These are phyloP conservation scores for Bruguiera gymnorhiza DNA, from an alignment of 345 rosid species.

Conservation along the genomic window DNA sequence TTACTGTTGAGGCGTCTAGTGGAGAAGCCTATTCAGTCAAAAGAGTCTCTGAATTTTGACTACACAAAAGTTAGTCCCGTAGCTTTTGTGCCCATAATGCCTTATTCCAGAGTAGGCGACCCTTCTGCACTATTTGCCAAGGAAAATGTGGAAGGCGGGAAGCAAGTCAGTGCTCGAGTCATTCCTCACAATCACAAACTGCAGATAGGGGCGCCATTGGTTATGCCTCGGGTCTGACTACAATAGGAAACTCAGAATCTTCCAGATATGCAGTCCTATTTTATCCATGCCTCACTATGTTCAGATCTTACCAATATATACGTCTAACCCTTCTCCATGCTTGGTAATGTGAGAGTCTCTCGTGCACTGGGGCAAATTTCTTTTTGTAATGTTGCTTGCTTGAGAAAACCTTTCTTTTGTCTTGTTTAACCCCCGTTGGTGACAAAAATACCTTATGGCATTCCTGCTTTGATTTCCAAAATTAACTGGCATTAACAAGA, in stretches of 20 bases:
- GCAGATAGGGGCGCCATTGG: constrained; percentile 28
- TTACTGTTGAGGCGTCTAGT: constrained; percentile 14
- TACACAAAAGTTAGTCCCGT: constrained; percentile 29
- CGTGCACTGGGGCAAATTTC: too few relatives aligned
- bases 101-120: neutral
- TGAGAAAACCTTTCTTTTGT: too few relatives aligned
- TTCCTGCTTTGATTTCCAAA: too few relatives aligned
- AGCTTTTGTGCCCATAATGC: constrained; percentile 24
- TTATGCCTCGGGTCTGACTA: constrained; percentile 34
- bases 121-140: neutral
- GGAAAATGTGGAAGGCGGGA: constrained; percentile 3
- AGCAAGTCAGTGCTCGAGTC: constrained; percentile 1
- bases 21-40: constrained; percentile 28
- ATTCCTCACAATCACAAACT: constrained; percentile 31
- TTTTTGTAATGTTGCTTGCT: too few relatives aligned
- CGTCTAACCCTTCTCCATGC: neutral
- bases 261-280: constrained; percentile 23
- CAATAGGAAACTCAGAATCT: constrained; percentile 33
- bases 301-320: neutral
- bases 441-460: too few relatives aligned
- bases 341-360: neutral
- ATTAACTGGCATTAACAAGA: too few relatives aligned
- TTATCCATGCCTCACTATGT: neutral
- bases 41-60: constrained; percentile 28
- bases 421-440: too few relatives aligned